Base-by-base conservation (phyloP, 2,329 filamentous ascomycete species). In the Geosmithia morbida region DNA sequence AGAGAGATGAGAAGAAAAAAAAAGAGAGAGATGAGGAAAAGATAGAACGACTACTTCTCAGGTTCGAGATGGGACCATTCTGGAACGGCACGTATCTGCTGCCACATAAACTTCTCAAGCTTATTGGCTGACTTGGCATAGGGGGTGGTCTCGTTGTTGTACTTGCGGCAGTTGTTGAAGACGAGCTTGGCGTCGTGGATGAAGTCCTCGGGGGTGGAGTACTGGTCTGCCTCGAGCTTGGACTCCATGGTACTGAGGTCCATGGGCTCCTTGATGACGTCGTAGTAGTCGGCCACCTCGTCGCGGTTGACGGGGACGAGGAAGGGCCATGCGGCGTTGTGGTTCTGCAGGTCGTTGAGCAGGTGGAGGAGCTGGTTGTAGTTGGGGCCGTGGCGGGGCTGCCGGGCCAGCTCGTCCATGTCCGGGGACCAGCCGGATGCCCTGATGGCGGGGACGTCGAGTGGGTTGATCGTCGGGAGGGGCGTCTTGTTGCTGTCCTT, bases 181-280 rank as follows among this genome's bases (percentile, higher is more conserved):
- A 98, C 81, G 57, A 97, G 77, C 59, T 81, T 83, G 10, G 89
- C 86, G 61, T 98, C 92, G 52, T 75, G 78, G 66, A 90, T 81
- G 56, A 98, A 96, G 57, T 97, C 92, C 59, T 97, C 88, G 0
- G 92, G 90, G 0, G 80, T 88, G 16, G 81, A 77, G 60, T 98
- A 98, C 58, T 90, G 78, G 65, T 97, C 92, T 40, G 87, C 87
- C 59, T 97, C 89, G 52, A 96, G 83, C 65, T 94, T 94, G 55
- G 79, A 81, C 65, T 97, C 92, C 90, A 98, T 97, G 18, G 89
- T 96, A 44, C 79, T 83, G 44, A 96, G 72, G 60, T 96, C 92
- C 92, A 98, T 98, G 37, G 92, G 92, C 62, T 95, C 85, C 60
- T 89, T 89, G 70, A 98, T 98, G 51, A 97, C 89, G 50, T 95